Evolutionary conservation across 768 basidiomycete genomes (phyloP).

Genomic region (Mycena crocata): DNA sequence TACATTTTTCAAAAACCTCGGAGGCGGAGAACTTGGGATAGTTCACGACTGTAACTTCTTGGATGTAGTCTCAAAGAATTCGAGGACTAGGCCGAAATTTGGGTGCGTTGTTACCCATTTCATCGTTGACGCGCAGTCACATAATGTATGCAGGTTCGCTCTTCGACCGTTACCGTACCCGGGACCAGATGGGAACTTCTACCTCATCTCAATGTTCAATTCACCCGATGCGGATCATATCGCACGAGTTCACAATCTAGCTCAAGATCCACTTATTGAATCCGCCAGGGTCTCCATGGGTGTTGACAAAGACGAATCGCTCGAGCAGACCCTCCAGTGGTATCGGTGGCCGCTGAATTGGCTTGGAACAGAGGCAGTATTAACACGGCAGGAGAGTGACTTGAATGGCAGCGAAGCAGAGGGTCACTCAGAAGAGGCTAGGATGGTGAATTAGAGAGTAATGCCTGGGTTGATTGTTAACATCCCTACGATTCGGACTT

Average conservation of each 20-base stretch:
- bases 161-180: neutral
- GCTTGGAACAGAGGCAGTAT: neutral
- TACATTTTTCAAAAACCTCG: conserved; percentile 2
- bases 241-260: neutral
- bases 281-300: conserved; percentile 10
- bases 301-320: neutral
- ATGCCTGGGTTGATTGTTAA: too few relatives aligned
- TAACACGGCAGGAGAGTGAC: too few relatives aligned
- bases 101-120: conserved; percentile 5
- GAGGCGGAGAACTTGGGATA: neutral
- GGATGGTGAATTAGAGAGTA: too few relatives aligned
- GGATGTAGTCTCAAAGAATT: neutral
- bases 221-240: neutral
- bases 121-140: neutral
- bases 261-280: conserved; percentile 1
- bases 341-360: conserved; percentile 1
- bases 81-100: neutral
- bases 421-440: too few relatives aligned
- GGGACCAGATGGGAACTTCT: neutral
- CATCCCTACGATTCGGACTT: too few relatives aligned
- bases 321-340: conserved; percentile 21
- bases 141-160: neutral
- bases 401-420: too few relatives aligned
- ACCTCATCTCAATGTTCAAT: conserved; percentile 19
- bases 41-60: neutral